Percentiles rank a stretch among this genome's conserved stretches.
Evolutionary conservation across 2,329 filamentous ascomycete species (phyloP).

Genomic region (Alternaria incomplexa): DNA sequence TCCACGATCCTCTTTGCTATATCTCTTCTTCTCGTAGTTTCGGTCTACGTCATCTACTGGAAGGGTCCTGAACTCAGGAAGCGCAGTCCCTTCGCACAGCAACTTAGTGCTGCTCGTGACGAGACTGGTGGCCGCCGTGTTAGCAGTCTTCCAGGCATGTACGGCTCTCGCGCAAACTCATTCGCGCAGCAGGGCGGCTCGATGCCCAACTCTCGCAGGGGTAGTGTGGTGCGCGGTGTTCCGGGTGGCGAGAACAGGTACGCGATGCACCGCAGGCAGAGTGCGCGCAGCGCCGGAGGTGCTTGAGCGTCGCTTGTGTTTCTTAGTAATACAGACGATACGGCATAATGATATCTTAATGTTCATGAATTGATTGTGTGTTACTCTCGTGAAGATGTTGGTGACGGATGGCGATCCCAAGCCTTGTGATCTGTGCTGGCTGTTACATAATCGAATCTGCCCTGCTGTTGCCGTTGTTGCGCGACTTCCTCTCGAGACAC

Average conservation of each 20-base stretch:
- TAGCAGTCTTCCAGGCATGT: conserved; percentile 37
- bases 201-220: conserved; percentile 32
- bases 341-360: not conserved
- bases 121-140: conserved; percentile 43
- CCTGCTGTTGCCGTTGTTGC: not conserved
- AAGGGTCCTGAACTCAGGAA: conserved; percentile 62
- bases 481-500: not conserved
- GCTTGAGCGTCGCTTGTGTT: not conserved
- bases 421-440: not conserved
- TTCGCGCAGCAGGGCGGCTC: conserved; percentile 23
- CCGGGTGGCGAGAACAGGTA: conserved; percentile 16
- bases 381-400: not conserved
- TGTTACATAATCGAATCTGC: not conserved
- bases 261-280: conserved; percentile 14
- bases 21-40: conserved; percentile 52
- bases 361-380: not conserved
- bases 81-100: conserved; percentile 61
- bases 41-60: conserved; percentile 58
- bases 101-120: conserved; percentile 44
- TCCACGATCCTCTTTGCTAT: conserved; percentile 63
- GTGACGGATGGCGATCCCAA: not conserved
- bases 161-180: conserved; percentile 40
- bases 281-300: not conserved
- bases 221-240: conserved; percentile 37
- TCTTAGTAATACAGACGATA: conserved; percentile 16